Percentiles rank a stretch among this genome's conserved stretches.
Evolutionary conservation across 192 early-diverging fungal genomes (phyloP).

Genomic region (Backusella macrospora): DNA sequence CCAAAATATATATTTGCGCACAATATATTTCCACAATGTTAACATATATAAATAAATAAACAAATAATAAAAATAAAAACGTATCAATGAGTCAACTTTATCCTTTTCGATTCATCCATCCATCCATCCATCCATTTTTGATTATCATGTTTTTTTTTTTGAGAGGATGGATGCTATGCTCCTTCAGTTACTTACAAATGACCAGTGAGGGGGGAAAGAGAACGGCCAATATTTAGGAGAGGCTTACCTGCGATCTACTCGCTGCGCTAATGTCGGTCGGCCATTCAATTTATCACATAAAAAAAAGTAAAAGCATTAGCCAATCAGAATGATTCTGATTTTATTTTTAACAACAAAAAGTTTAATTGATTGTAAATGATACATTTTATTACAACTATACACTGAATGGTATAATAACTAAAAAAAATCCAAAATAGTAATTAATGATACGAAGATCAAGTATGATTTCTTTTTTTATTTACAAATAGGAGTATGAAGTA

Average conservation of each 20-base stretch:
- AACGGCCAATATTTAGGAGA: slow-evolving; percentile 12
- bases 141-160: not conserved
- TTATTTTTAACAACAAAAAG: no score
- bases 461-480: no score
- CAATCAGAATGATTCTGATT: no score
- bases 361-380: no score
- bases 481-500: no score
- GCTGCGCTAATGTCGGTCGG: not conserved
- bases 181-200: slow-evolving; percentile 20
- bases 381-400: no score
- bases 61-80: not conserved
- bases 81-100: not conserved
- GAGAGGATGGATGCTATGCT: slow-evolving; percentile 11
- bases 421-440: no score
- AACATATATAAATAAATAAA: not conserved
- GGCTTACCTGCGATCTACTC: not conserved
- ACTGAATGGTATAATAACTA: no score
- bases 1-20: not conserved
- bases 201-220: slow-evolving; percentile 32
- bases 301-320: not conserved
- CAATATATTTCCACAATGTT: not conserved
- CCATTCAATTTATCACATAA: no score
- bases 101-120: not conserved
- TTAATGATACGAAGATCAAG: no score
- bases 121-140: not conserved